Evolutionary conservation across 2,329 filamentous ascomycete genomes (phyloP).

Genomic region (Alternaria alternata): DNA sequence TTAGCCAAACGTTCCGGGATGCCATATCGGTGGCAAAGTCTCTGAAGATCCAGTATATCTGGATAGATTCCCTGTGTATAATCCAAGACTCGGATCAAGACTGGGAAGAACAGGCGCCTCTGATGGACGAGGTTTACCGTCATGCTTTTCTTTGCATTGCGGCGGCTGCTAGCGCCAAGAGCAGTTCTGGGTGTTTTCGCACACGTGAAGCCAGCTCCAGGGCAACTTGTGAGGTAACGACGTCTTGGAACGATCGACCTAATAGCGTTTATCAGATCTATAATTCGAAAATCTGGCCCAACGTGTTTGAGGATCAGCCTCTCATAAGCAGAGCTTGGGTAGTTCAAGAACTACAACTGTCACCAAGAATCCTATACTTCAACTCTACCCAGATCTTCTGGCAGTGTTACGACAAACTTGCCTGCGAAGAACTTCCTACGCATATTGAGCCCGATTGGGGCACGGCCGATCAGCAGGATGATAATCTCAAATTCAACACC

Average conservation of each 20-base stretch:
- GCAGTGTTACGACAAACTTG: neutral
- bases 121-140: neutral
- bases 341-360: neutral
- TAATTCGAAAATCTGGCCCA: fast-evolving
- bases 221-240: neutral
- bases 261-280: neutral
- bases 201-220: neutral
- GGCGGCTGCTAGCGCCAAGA: neutral
- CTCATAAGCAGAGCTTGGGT: neutral
- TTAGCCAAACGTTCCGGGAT: neutral
- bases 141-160: neutral
- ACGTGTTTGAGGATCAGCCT: neutral
- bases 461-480: no score
- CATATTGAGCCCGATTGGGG: fast-evolving
- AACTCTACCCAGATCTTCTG: neutral
- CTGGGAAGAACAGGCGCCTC: neutral
- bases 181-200: neutral
- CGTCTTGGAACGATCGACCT: neutral
- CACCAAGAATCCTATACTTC: neutral
- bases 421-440: neutral
- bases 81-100: neutral
- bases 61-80: neutral
- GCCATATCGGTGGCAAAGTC: neutral
- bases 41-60: neutral
- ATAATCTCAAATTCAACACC: neutral